Evolutionary conservation across 495 filamentous ascomycete genomes (phyloP), one percentile per base, ranked within the genome.

Genomic region (Bacidia gigantensis): DNA sequence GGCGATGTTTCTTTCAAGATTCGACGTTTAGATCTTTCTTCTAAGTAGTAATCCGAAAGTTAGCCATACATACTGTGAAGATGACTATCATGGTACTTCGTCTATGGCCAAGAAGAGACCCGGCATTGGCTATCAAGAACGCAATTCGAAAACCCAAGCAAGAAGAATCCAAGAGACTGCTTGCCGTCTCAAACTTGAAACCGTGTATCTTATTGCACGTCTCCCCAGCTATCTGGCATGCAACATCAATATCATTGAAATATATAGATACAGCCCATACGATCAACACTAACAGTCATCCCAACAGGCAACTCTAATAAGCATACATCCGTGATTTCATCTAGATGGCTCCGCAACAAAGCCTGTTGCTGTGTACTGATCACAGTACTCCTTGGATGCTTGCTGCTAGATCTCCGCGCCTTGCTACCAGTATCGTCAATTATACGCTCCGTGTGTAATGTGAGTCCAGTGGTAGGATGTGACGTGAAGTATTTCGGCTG

Each of bases 231-330:
- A 5, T 14, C 14, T 35, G 14, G 14, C 14, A 14, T 35, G 7
- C 14, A 35, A 7, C 29, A 35, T 14, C 44, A 26, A 32, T 2
- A 48, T 71, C 62, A 90, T 58, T 81, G 80, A 68, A 93, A 95
- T 32, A 97, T 81, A 72, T 92, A 94, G 45, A 97, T 79, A 62
- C 90, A 81, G 2, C 93, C 93, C n/a, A 81, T 82, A 57, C 90
- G 75, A 70, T 99, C 93, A 46, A 82, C 90, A 59, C 83, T 89
- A 24, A 97, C 73, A 39, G 85, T 79, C 89, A 97, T 95, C 9
- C 87, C 82, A 66, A 93, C 95, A 45, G 93, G 93, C 52, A 75
- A 73, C 68, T 95, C 86, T 60, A 99, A 66, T 52, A 97, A 69
- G 11, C 84, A 84, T 46, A 96, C 83, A 70, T 97, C 93, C 56